phyloP scores from a whole-genome alignment of 2,329 filamentous ascomycete species.

The Immersiporthe knoxdaviesiana region DNA sequence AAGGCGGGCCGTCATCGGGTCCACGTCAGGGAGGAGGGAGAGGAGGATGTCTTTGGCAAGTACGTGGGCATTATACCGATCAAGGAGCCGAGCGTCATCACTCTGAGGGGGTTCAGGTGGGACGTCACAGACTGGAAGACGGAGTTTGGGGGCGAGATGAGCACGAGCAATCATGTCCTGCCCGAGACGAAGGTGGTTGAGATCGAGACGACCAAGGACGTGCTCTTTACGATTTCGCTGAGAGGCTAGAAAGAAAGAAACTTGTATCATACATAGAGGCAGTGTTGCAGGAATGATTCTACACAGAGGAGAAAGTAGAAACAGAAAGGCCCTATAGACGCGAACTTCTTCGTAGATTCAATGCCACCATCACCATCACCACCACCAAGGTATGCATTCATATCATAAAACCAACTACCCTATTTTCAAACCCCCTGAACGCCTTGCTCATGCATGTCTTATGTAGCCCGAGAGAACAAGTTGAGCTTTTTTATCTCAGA shows the following conservation, averaged over 20 bases:
- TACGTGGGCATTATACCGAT: conserved; percentile 87
- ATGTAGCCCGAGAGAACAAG: background rate
- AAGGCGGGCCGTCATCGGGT: conserved; percentile 70
- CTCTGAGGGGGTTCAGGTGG: conserved; percentile 84
- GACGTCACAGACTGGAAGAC: conserved; percentile 84
- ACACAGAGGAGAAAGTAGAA: background rate
- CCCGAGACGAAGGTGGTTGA: conserved; percentile 62
- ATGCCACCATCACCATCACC: background rate
- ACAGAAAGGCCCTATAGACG: background rate
- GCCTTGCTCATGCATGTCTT: conserved; percentile 28
- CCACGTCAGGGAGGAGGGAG: conserved; percentile 51
- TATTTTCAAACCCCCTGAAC: conserved; percentile 20
- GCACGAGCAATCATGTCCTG: conserved; percentile 79
- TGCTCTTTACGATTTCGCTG: conserved; percentile 77
- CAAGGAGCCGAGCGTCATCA: conserved; percentile 76
- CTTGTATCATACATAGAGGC: background rate
- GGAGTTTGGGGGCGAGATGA: conserved; percentile 71
- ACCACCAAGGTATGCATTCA: background rate
- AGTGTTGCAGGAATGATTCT: no score
- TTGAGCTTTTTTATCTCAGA: conserved; percentile 65
- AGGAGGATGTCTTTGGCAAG: conserved; percentile 65
- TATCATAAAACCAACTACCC: no score
- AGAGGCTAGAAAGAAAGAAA: conserved; percentile 32
- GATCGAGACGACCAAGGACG: conserved; percentile 64
- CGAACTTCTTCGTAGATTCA: background rate